Evolutionary conservation across 768 basidiomycete genomes (phyloP), one percentile per base, ranked within the genome.

Genomic region (Goffeauzyma gilvescens): DNA sequence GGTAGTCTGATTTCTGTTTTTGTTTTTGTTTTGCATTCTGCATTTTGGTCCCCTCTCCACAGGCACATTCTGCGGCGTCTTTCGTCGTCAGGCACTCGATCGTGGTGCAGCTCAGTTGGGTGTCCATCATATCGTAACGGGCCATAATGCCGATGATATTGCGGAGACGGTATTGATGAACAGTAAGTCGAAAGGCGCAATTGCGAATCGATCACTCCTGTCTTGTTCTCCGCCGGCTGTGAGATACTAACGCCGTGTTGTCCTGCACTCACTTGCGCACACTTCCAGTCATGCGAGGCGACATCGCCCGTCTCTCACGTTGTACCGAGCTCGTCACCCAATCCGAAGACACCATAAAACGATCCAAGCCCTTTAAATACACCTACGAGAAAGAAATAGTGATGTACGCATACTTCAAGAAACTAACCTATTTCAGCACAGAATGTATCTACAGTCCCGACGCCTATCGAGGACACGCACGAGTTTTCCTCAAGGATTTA

Each of bases 391-490:
- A 98, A 66, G 93, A 98, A 67, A 96, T 98, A 24, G 93, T 98
- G 49, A 96, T 98, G 93, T 95, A 96, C 62, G 90, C 90, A 7
- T 95, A 98, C 65, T 95, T 95, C 71, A 95, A 90, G 69, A 93
- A 95, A 65, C 71, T 98, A 17, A 89, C 95, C 58, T 98, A 98
- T 64, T 95, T 93, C 65, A 95, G 89, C 2, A 98, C 90, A 6
- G 93, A 98, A 60, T 98, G 93, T 62, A 95, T 96, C 53, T 98
- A 98, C 63, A 89, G 87, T 4, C 90, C 93, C 7, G 93, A 95
- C 26, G 63, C 93, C 4, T 98, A 98, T 61, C 80, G 93, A 6
- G 93, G 93, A 0, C 89, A 96, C 59, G 87, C 93, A 1, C 73
- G 93, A 36, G 76, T 75, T 0, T 90, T 96, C 54, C 72, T 98